Evolutionary conservation across 2,329 filamentous ascomycete species (phyloP).

Genomic region (Beauveria medogensis): DNA sequence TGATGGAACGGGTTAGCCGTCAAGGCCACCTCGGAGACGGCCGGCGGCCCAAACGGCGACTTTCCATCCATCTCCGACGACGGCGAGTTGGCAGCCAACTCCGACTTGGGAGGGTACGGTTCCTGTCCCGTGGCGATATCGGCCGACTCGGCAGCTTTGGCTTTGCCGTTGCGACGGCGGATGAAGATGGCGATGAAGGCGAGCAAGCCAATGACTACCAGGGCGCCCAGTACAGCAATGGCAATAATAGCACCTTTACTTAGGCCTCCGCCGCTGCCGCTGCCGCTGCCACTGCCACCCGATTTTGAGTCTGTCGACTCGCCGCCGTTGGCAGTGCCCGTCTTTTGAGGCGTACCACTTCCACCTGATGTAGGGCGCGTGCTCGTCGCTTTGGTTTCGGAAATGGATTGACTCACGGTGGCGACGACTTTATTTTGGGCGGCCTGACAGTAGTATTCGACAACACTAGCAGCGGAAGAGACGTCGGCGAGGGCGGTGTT

Average conservation of each 20-base stretch:
- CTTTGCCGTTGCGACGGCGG: constrained; percentile 7
- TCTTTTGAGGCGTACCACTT: background rate
- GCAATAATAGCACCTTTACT: constrained; percentile 5
- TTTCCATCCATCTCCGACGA: constrained; percentile 6
- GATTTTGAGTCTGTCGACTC: background rate
- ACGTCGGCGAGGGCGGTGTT: constrained; percentile 31
- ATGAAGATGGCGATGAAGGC: background rate
- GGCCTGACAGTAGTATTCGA: constrained; percentile 36
- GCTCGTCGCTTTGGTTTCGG: background rate
- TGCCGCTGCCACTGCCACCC: background rate
- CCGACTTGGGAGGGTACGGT: background rate
- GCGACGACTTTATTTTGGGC: constrained; percentile 29
- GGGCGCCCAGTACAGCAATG: constrained; percentile 1
- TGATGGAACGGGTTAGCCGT: background rate
- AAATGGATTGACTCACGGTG: constrained; percentile 29
- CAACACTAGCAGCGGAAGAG: constrained; percentile 31
- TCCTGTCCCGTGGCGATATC: background rate
- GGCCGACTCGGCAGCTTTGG: background rate
- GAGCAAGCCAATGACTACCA: background rate
- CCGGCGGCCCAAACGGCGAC: background rate
- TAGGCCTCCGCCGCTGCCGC: background rate
- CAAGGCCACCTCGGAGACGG: background rate
- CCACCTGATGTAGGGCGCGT: background rate
- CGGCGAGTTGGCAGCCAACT: constrained; percentile 2
- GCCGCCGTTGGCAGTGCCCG: background rate